phyloP scores from a whole-genome alignment of 257 asterid species.

The Jacaranda mimosifolia region DNA sequence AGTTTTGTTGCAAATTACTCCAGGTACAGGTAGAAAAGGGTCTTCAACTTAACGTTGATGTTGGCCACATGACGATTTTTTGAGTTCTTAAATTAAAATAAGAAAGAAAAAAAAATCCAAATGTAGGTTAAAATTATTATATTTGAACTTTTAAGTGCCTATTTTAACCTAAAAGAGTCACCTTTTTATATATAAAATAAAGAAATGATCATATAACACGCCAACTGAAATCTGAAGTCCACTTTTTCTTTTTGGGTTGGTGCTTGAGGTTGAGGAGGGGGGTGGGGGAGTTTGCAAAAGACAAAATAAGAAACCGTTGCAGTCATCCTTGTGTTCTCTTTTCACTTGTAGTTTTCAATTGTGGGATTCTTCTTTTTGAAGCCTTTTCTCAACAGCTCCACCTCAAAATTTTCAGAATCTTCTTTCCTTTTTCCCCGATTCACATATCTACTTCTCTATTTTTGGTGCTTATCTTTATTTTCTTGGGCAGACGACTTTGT shows the following conservation, averaged over 20 bases:
- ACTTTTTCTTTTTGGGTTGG: conserved; percentile 32
- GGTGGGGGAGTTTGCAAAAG: conserved; percentile 39
- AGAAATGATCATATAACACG: too few relatives aligned
- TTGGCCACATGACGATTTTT: conserved; percentile 35
- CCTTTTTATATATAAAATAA: too few relatives aligned
- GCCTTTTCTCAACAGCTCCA: conserved; percentile 27
- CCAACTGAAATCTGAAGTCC: background rate
- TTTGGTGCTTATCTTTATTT: background rate
- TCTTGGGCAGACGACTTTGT: conserved; percentile 22
- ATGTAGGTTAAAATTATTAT: background rate
- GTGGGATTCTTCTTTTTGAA: conserved; percentile 16
- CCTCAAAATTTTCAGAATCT: conserved; percentile 24
- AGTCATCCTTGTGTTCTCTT: conserved; percentile 20
- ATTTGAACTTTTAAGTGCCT: background rate
- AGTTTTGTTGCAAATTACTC: background rate
- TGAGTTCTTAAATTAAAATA: conserved; percentile 21
- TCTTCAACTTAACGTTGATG: conserved; percentile 19
- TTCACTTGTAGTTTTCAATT: conserved; percentile 31
- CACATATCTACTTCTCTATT: background rate
- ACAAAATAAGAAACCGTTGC: conserved; percentile 70
- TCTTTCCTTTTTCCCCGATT: conserved; percentile 25
- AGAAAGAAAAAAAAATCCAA: background rate
- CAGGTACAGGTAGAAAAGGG: background rate
- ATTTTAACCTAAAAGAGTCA: background rate
- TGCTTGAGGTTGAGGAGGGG: too few relatives aligned